Evolutionary conservation across 1,139 yeast species (phyloP), one percentile per base, ranked within the genome.

Genomic region (Sugiyamaella paludigena): DNA sequence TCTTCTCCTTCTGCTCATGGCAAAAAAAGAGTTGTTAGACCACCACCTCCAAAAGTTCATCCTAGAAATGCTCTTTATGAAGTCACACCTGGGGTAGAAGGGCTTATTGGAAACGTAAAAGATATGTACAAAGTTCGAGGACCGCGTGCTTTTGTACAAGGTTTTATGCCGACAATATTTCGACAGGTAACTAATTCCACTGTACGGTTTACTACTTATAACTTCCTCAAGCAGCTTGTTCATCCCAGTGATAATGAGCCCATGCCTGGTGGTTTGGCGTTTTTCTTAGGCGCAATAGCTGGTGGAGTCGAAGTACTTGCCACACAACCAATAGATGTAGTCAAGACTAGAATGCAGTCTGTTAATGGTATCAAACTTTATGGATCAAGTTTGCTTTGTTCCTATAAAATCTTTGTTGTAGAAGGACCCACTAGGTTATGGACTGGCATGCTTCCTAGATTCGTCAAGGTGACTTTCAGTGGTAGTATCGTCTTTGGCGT

Each of bases 291-390:
- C 1, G 58, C 62, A 2, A 54, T 58, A 16, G 67, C 75, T 81
- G 36, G 84, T 81, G 31, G 68, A 72, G 43, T 87, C 81, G 95
- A 88, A 26, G 87, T 88, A 4, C 78, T 80, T 0, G 73, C 81
- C 0, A 91, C 98, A 0, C 98, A 91, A 68, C 98, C 98, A 0
- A 72, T 92, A 16, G 98, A 92, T 69, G 89, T 89, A 4, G 71
- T 91, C 45, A 92, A 92, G 68, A 82, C 96, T 1, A 80, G 96
- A 63, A 81, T 89, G 80, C 97, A 91, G 67, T 80, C 89, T 55
- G 80, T 84, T 51, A 75, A 77, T 63, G 84, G 83, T 10, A 74
- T 78, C 52, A 67, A 75, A 30, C 63, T 81, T 2, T 86, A 85
- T 65, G 79, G 79, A 45, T 91, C 87, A 64, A 63, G 70, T 7